A percentile compares a stretch with the other conserved stretches of the same genome.
These are phyloP conservation scores for Alternaria brassicae DNA, from an alignment of 2,329 filamentous ascomycete species.

Conservation along the genomic window DNA sequence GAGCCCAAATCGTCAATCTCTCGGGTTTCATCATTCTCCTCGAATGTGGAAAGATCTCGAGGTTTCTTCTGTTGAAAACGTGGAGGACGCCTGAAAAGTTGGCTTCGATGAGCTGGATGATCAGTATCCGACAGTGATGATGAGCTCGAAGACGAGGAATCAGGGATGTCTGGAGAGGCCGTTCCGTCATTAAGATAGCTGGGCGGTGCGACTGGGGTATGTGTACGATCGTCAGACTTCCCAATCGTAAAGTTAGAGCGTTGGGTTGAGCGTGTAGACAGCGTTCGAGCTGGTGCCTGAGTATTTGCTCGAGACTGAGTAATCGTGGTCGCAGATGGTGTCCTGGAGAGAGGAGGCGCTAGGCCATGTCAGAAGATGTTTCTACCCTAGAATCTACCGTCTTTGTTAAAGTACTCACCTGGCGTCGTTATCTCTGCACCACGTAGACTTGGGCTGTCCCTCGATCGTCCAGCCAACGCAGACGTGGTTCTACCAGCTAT, in stretches of 20 bases:
- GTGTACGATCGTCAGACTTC: constrained; percentile 22
- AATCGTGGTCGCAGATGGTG: constrained; percentile 58
- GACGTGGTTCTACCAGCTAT: constrained; percentile 57
- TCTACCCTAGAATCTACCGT: neutral
- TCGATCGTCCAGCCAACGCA: constrained; percentile 62
- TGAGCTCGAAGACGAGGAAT: constrained; percentile 40
- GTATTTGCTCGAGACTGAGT: constrained; percentile 49
- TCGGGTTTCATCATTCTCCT: constrained; percentile 43
- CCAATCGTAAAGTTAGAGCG: constrained; percentile 30
- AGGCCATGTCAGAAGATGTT: neutral
- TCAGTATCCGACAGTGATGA: constrained; percentile 47
- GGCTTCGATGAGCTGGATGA: constrained; percentile 52
- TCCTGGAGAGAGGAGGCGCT: constrained; percentile 52
- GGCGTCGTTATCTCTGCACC: constrained; percentile 57
- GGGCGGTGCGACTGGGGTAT: constrained; percentile 10
- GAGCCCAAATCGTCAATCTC: constrained; percentile 63
- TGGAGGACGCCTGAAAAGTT: constrained; percentile 54
- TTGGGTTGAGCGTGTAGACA: constrained; percentile 36
- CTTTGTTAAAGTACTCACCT: constrained; percentile 35
- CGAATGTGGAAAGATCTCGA: constrained; percentile 33
- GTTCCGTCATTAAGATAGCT: constrained; percentile 19
- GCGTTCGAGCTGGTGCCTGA: constrained; percentile 33
- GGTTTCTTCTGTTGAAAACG: constrained; percentile 44
- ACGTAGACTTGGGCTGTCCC: constrained; percentile 62
- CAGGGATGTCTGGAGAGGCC: constrained; percentile 32